Evolutionary conservation across 192 early-diverging fungal genomes (phyloP).

Genomic region (Endogone sp.): DNA sequence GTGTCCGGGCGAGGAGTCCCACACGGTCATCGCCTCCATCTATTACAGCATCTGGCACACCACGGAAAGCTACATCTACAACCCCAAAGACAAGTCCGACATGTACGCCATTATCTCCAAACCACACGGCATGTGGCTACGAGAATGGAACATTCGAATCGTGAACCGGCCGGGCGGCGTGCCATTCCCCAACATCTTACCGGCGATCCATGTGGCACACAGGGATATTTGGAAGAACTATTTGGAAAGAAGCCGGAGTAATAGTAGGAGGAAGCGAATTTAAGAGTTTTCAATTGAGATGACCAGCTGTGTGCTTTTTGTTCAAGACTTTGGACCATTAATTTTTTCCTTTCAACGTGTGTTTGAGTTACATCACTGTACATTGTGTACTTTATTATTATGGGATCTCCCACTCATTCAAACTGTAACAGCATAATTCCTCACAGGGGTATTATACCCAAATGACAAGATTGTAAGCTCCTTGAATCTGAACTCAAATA

Average conservation of each 20-base stretch:
- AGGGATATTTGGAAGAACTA: background rate
- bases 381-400: no score
- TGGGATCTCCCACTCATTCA: no score
- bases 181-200: background rate
- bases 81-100: background rate
- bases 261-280: no score
- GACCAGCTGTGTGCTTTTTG: no score
- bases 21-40: background rate
- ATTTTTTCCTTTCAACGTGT: no score
- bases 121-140: background rate
- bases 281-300: no score
- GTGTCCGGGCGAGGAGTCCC: background rate
- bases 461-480: no score
- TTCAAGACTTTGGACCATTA: no score
- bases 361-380: no score
- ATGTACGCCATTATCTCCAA: background rate
- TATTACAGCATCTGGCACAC: background rate
- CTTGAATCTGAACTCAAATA: no score
- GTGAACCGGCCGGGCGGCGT: background rate
- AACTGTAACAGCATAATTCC: no score
- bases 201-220: background rate
- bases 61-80: background rate
- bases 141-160: background rate
- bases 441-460: no score
- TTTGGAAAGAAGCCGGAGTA: background rate